Evolutionary conservation across 352 stramenopile species (phyloP).

Genomic region (Phytophthora chlamydospora): DNA sequence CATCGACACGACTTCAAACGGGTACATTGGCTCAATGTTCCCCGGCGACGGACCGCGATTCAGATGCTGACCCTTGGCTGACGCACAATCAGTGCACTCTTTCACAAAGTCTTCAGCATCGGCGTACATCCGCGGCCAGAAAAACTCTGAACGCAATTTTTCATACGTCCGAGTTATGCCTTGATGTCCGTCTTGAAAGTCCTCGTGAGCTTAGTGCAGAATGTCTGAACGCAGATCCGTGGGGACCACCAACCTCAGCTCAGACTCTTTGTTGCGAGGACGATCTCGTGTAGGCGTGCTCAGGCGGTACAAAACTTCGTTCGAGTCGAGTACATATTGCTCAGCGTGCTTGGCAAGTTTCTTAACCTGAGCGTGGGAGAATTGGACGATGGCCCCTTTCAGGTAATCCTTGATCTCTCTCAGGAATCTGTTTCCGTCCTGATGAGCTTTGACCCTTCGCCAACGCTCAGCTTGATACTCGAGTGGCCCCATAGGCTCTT

Average conservation of each 20-base stretch:
- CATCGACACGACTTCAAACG: not conserved
- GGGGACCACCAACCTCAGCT: not conserved
- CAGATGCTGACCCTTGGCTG: too few relatives aligned
- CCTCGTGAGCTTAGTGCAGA: not conserved
- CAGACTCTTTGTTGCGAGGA: not conserved
- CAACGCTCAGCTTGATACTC: slow-evolving; percentile 10
- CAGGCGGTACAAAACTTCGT: not conserved
- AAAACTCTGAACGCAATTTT: slow-evolving; percentile 11
- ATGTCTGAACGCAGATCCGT: not conserved
- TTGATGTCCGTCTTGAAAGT: slow-evolving; percentile 6
- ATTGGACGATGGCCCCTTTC: not conserved
- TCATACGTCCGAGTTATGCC: slow-evolving; percentile 11
- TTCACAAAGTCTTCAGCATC: not conserved
- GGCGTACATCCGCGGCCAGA: slow-evolving; percentile 4
- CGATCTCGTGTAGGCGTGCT: not conserved
- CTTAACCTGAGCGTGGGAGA: not conserved
- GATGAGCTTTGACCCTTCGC: slow-evolving; percentile 4
- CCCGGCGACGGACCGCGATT: too few relatives aligned
- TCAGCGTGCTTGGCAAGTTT: not conserved
- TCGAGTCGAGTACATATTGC: not conserved
- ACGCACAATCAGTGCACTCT: too few relatives aligned
- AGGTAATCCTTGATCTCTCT: too few relatives aligned
- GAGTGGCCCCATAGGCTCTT: not conserved
- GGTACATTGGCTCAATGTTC: not conserved
- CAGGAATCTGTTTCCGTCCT: too few relatives aligned